Evolutionary conservation across 805 yeast species (phyloP).

Genomic region (Saccharomycopsis lassenensis): DNA sequence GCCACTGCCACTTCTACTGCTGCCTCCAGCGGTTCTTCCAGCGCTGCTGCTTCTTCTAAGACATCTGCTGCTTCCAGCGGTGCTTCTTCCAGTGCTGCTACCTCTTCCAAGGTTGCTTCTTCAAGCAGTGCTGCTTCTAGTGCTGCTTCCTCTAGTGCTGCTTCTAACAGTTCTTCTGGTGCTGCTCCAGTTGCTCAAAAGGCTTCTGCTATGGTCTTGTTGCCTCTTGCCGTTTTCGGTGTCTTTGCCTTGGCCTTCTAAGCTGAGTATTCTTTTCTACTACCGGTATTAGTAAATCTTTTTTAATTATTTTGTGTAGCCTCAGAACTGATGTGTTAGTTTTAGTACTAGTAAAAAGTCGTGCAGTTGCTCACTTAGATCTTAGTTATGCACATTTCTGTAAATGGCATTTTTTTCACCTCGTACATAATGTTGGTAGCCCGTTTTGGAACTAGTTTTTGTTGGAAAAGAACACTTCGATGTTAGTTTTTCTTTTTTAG

Average conservation of each 20-base stretch:
- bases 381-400: no score
- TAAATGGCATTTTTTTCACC: no score
- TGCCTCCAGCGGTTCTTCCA: slow-evolving; percentile 4
- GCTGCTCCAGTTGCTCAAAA: slow-evolving; percentile 10
- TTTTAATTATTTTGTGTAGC: no score
- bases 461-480: no score
- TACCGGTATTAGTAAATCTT: no score
- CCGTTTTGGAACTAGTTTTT: no score
- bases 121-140: slow-evolving; percentile 3
- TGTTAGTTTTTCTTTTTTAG: no score
- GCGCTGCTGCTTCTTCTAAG: slow-evolving; percentile 4
- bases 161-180: slow-evolving; percentile 4
- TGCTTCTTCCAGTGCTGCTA: slow-evolving; percentile 1
- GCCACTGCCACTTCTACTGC: slow-evolving; percentile 7
- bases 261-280: not conserved
- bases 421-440: no score
- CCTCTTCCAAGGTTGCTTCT: slow-evolving; percentile 3
- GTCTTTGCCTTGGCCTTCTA: slow-evolving; percentile 11
- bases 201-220: slow-evolving; percentile 7
- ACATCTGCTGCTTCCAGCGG: slow-evolving; percentile 5
- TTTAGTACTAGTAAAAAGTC: no score
- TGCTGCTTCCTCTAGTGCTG: slow-evolving; percentile 5
- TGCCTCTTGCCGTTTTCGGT: slow-evolving; percentile 13
- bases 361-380: no score
- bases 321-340: no score